Base-by-base conservation (phyloP, 2,329 filamentous ascomycete species). In the Leptographium wingfieldii region DNA sequence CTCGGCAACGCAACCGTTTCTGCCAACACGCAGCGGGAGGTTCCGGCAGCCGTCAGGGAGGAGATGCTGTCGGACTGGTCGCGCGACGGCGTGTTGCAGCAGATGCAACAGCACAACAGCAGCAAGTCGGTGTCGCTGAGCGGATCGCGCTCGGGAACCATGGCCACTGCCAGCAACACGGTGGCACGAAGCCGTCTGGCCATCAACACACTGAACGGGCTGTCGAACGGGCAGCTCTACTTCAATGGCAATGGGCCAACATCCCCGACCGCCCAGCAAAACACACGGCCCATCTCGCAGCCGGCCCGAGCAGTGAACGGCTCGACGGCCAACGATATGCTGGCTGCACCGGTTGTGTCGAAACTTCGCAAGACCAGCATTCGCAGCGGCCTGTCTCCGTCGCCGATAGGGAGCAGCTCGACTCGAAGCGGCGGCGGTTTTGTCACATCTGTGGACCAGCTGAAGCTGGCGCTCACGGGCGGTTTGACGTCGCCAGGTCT, bases 51-150 rank as follows among this genome's bases (percentile, higher is more conserved):
- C 33, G 82, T 90, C 65, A 84, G 80, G 64, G 88, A 94, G 63
- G 81, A 89, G 65, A 88, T 96, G 81, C 74, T 90, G 60, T 77
- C 81, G 25, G 82, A 88, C 55, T 96, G 92, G 92, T 87, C 84
- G 48, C 85, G 85, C 68, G 91, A 95, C 27, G 73, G 77, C 16
- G 88, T 87, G 38, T 75, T 94, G 58, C 81, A 85, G 12, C 78
- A 82, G 46, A 79, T 89, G 56, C 63, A 62, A 58, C 63, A 62
- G 58, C 83, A 87, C 61, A 83, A 88, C 59, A 81, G 78, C 56
- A 85, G 85, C 66, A 88, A 86, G 66, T 83, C 88, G 0, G 81
- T 82, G 14, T 95, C 90, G 4, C 74, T 95, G 59, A 88, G 78
- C 59, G 90, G 90, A 27, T 95, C 90, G 3, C 84, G 82, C 63